Base-by-base conservation (phyloP, 768 basidiomycete species). In the Suillus cothurnatus region DNA sequence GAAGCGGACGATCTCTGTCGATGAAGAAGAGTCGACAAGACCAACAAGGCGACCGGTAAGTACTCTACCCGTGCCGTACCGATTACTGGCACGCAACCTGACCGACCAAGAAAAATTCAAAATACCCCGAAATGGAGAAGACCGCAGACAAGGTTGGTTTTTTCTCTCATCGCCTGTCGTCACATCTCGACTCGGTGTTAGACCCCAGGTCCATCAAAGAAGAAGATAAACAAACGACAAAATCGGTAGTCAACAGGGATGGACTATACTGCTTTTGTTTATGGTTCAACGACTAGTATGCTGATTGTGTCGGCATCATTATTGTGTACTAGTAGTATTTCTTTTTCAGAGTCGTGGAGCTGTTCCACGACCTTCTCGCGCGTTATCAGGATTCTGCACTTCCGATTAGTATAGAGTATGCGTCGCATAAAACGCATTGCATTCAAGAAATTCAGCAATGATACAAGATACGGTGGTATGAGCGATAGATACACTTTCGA, bases 11-110 rank as follows among this genome's bases (percentile, higher is more conserved):
- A 70, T 8, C 62, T 60, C 61, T 36, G 19, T 31, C 19, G 39
- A 59, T 41, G 71, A 73, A 43, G 65, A 64, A 17, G 76, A 67
- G 43, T 47, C 67, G 17, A 62, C 60, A 60, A 72, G 75, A 23
- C 76, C 76, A 23, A 50, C 69, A 49, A 74, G 75, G 61, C 71
- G 75, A 64, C 65, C 60, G 69, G 75, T 76, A 56, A 66, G 65
- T 53, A 38, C 3, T 62, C 59, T 21, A 19, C 11, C 59, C 38
- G 26, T 59, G 9, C 58, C 17, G 38, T 28, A 21, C 19, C 11
- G 57, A 19, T 41, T 38, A 21, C 6, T 3, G 26, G 19, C 26
- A 21, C 17, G 19, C 38, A 41, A 31, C 9, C 28, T 59, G 31
- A 15, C 8, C 23, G 31, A 1, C 2, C 38, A 47, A 77, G 76